Evolutionary conservation across 257 asterid genomes (phyloP).

Genomic region (Scutellaria barbata): DNA sequence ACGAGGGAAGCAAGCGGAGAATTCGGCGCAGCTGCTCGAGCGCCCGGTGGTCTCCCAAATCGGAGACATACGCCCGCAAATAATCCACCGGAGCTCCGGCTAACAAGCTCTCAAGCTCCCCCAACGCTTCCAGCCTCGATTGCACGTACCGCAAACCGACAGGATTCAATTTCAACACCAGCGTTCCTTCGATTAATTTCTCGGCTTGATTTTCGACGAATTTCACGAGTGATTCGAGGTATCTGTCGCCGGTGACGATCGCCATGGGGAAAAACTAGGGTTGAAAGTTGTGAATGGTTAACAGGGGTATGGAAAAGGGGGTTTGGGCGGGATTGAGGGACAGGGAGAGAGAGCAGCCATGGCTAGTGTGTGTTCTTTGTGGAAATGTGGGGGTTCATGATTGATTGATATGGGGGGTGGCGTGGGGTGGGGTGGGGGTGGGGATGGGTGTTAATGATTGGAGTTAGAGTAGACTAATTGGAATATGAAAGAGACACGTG

Average conservation of each 20-base stretch:
- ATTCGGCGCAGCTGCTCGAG: slow-evolving; percentile 90
- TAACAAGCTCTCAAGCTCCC: slow-evolving; percentile 82
- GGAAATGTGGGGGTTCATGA: slow-evolving; percentile 44
- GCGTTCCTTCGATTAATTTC: slow-evolving; percentile 73
- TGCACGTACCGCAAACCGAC: slow-evolving; percentile 88
- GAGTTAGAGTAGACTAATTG: slow-evolving; percentile 35
- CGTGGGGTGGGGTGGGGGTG: background rate
- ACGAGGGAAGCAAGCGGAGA: slow-evolving; percentile 70
- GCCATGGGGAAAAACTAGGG: slow-evolving; percentile 60
- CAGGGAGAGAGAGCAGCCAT: slow-evolving; percentile 50
- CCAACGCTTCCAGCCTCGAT: slow-evolving; percentile 81
- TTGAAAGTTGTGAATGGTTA: slow-evolving; percentile 19
- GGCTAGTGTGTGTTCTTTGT: slow-evolving; percentile 37
- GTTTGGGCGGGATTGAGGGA: slow-evolving; percentile 63
- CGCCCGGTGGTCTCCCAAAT: slow-evolving; percentile 97
- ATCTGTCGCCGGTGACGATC: slow-evolving; percentile 80
- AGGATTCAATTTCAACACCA: slow-evolving; percentile 84
- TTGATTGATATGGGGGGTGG: slow-evolving; percentile 32
- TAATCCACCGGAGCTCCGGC: slow-evolving; percentile 97
- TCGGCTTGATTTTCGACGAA: slow-evolving; percentile 81
- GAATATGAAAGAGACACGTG: slow-evolving; percentile 39
- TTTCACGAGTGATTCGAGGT: slow-evolving; percentile 84
- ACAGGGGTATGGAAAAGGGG: slow-evolving; percentile 45
- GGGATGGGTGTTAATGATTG: slow-evolving; percentile 31
- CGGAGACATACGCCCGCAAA: slow-evolving; percentile 93